Evolutionary conservation across 2,329 filamentous ascomycete genomes (phyloP), one percentile per base, ranked within the genome.

Genomic region (Penicillium thymicola): DNA sequence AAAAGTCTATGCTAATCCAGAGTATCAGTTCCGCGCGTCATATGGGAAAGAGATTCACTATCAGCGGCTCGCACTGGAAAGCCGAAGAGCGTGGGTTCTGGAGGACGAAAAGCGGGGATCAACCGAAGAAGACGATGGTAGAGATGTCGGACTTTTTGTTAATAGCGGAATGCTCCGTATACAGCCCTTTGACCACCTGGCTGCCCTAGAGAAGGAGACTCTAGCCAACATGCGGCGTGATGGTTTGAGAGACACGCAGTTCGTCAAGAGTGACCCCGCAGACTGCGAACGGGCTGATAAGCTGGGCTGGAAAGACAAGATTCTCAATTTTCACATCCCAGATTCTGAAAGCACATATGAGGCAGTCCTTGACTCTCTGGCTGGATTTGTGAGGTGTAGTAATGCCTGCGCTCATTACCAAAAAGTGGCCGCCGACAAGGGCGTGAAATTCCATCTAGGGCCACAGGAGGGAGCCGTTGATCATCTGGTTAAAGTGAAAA

Each of bases 371-470:
- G 60, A 62, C 34, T 61, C 59, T 2, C 13, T 47, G 14, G 60
- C 58, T 32, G 60, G 60, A 2, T 62, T 59, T 42, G 32, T 62
- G 37, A 40, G 60, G 27, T 62, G 60, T 34, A 62, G 59, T 23
- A 51, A 57, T 28, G 58, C 60, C 9, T 62, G 60, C 25, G 54
- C 54, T 6, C 54, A 62, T 25, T 61, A 62, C 13, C 60, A 61
- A 21, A 48, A 50, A 34, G n/a, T 59, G 23, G 70, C 70, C 6
- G 55, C 49, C 5, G 52, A 55, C 18, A 59, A 65, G 6, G 68
- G 68, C 0, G 66, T 72, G 23, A 40, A 41, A 6, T 71, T 72
- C 38, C 32, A 56, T 14, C 64, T 72, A 40, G 70, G 70, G 2
- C 51, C 59, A 3, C 54, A 66, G 55, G 23, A 55, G 23, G 69